These are phyloP conservation scores for Tylopilus sp. DNA, from an alignment of 768 basidiomycete species.

Conservation along the genomic window DNA sequence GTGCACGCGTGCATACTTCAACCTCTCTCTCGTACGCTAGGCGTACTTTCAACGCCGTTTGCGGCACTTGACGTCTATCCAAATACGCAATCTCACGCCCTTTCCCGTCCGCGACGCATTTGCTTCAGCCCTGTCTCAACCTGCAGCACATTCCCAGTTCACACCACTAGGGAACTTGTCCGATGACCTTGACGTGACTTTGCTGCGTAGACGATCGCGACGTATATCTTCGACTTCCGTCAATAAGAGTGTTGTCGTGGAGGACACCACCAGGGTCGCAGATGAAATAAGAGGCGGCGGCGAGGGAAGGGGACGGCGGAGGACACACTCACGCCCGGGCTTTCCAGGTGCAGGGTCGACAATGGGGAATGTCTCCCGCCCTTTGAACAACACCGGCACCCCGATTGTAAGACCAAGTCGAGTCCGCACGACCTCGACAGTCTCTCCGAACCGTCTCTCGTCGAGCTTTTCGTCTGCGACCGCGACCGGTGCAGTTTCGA, in stretches of 20 bases:
- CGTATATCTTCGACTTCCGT: constrained; percentile 59
- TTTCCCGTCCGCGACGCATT: constrained; percentile 74
- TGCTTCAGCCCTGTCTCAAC: constrained; percentile 69
- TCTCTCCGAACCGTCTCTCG: constrained; percentile 37
- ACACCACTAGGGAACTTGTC: constrained; percentile 53
- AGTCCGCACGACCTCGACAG: constrained; percentile 50
- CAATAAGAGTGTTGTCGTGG: constrained; percentile 42
- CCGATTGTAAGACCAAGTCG: constrained; percentile 37
- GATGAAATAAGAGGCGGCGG: constrained; percentile 25
- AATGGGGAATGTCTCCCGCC: constrained; percentile 15
- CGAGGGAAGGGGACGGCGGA: constrained; percentile 39
- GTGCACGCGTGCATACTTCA: not conserved
- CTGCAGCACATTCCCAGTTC: constrained; percentile 60
- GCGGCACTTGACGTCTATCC: constrained; percentile 68
- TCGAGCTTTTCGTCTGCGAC: constrained; percentile 7
- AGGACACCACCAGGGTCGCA: constrained; percentile 35
- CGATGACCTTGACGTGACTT: constrained; percentile 67
- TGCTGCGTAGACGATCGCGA: constrained; percentile 56
- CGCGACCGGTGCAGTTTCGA: constrained; percentile 6
- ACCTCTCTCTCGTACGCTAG: constrained; percentile 10
- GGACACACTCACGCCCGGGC: constrained; percentile 45
- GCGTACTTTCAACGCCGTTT: constrained; percentile 53
- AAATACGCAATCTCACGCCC: constrained; percentile 80
- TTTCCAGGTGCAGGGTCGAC: constrained; percentile 26
- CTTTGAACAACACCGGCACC: constrained; percentile 19